Evolutionary conservation across 2,329 filamentous ascomycete genomes (phyloP).

Genomic region (Thielaviopsis punctulata): DNA sequence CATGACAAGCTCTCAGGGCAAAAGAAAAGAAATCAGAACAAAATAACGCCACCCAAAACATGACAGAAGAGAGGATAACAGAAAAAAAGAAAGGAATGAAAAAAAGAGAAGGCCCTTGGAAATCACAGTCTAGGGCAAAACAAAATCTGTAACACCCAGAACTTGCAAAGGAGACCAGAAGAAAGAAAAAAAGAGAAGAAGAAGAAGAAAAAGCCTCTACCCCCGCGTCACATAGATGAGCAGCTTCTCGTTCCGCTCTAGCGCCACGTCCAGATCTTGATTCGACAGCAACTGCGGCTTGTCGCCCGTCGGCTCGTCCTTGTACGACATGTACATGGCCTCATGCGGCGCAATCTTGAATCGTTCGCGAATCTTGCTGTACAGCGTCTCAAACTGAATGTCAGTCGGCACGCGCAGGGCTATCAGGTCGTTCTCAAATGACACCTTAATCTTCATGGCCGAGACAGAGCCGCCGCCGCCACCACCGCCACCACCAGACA

Average conservation of each 20-base stretch:
- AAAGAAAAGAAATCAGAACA: slow-evolving; percentile 3
- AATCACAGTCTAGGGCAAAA: too few species aligned
- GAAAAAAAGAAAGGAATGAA: slow-evolving; percentile 1
- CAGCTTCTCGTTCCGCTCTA: slow-evolving; percentile 75
- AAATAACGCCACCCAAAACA: not conserved
- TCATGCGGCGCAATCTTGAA: slow-evolving; percentile 54
- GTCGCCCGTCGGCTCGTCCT: slow-evolving; percentile 63
- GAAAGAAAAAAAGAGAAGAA: slow-evolving; percentile 3
- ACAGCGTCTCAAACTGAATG: slow-evolving; percentile 60
- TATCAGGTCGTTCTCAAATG: slow-evolving; percentile 81
- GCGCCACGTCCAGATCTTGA: slow-evolving; percentile 61
- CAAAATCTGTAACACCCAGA: too few species aligned
- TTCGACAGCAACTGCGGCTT: slow-evolving; percentile 62
- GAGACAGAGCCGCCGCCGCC: slow-evolving; percentile 18
- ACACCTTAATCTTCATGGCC: slow-evolving; percentile 84
- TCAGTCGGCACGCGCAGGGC: slow-evolving; percentile 76
- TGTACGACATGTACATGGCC: slow-evolving; percentile 67
- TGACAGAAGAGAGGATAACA: too few species aligned
- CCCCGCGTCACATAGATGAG: slow-evolving; percentile 51
- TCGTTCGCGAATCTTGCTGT: slow-evolving; percentile 70
- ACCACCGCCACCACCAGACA: not conserved
- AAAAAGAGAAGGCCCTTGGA: slow-evolving; percentile 1
- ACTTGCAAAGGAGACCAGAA: too few species aligned
- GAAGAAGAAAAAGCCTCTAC: slow-evolving; percentile 16
- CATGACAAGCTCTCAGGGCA: not conserved